phyloP scores from a whole-genome alignment of 2,329 filamentous ascomycete genomes.

The Hymenoscyphus occultus region DNA sequence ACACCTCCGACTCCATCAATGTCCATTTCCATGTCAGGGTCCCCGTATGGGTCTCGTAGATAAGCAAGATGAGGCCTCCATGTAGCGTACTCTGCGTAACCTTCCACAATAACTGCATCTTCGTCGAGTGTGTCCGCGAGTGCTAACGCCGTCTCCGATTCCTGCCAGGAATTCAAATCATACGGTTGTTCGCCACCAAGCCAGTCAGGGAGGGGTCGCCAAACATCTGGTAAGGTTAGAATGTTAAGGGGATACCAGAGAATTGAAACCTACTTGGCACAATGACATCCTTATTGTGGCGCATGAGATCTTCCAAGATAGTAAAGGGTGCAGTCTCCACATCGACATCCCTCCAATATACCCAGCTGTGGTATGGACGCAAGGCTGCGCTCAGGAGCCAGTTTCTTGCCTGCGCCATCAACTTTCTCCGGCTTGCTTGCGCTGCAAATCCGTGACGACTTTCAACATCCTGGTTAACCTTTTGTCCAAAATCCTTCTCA shows the following conservation, averaged over 20 bases:
- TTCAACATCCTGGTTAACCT: slow-evolving; percentile 96
- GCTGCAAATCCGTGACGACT: slow-evolving; percentile 96
- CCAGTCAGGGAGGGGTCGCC: slow-evolving; percentile 98
- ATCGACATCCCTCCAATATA: slow-evolving; percentile 98
- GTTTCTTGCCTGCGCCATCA: slow-evolving; percentile 97
- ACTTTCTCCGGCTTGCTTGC: slow-evolving; percentile 86
- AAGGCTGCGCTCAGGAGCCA: slow-evolving; percentile 93
- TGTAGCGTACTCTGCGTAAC: slow-evolving; percentile 97
- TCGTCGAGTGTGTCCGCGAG: slow-evolving; percentile 94
- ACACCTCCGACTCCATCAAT: slow-evolving; percentile 97
- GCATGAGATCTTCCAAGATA: slow-evolving; percentile 96
- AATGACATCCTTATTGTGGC: slow-evolving; percentile 97
- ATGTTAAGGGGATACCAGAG: neutral
- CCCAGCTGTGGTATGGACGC: slow-evolving; percentile 95
- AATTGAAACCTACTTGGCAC: slow-evolving; percentile 76
- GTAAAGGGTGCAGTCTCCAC: slow-evolving; percentile 97
- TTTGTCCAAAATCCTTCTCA: slow-evolving; percentile 98
- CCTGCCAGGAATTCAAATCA: slow-evolving; percentile 98
- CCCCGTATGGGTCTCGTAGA: slow-evolving; percentile 91
- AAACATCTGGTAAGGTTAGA: slow-evolving; percentile 68
- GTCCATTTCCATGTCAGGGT: slow-evolving; percentile 99
- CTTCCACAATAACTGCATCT: slow-evolving; percentile 97
- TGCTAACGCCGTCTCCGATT: slow-evolving; percentile 92
- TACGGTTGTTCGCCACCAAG: slow-evolving; percentile 97
- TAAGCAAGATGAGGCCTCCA: slow-evolving; percentile 98